These are phyloP conservation scores for Ophiostoma populinum DNA, from an alignment of 2,329 filamentous ascomycete species.

Conservation along the genomic window DNA sequence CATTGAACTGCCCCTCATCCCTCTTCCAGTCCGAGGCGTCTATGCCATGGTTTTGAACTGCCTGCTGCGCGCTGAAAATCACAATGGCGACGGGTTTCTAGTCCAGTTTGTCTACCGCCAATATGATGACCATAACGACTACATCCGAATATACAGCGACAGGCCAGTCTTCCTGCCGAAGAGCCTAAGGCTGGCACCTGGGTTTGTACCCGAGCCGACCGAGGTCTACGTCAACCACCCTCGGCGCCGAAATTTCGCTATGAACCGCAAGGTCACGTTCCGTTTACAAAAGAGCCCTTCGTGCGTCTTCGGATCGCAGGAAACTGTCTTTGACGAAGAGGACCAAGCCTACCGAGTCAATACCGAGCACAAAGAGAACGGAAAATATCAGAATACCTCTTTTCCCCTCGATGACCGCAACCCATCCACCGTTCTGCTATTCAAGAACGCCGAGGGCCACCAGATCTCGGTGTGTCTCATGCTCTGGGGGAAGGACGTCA, in stretches of 20 bases:
- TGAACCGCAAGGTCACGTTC: neutral
- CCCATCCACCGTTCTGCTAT: conserved; percentile 1
- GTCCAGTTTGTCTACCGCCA: neutral
- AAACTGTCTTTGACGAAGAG: too few relatives aligned
- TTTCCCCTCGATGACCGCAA: conserved; percentile 1
- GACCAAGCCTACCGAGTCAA: too few relatives aligned
- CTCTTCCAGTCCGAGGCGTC: neutral
- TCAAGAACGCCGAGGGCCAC: neutral
- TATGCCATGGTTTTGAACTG: neutral
- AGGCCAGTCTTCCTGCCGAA: neutral
- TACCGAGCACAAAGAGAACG: too few relatives aligned
- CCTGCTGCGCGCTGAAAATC: neutral
- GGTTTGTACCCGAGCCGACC: neutral
- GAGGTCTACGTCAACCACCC: neutral
- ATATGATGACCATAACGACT: neutral
- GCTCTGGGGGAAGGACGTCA: conserved; percentile 3
- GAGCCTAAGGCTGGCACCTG: neutral
- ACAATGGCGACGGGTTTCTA: neutral
- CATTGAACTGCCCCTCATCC: neutral
- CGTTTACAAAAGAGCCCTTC: neutral
- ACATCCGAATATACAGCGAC: neutral
- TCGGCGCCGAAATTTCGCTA: neutral
- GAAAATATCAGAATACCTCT: too few relatives aligned
- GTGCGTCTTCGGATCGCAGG: neutral
- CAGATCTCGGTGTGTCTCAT: conserved; percentile 1